A percentile compares a stretch with the other conserved stretches of the same genome.
Evolutionary conservation across 345 rosid genomes (phyloP).

Genomic region (Linum lewisii): DNA sequence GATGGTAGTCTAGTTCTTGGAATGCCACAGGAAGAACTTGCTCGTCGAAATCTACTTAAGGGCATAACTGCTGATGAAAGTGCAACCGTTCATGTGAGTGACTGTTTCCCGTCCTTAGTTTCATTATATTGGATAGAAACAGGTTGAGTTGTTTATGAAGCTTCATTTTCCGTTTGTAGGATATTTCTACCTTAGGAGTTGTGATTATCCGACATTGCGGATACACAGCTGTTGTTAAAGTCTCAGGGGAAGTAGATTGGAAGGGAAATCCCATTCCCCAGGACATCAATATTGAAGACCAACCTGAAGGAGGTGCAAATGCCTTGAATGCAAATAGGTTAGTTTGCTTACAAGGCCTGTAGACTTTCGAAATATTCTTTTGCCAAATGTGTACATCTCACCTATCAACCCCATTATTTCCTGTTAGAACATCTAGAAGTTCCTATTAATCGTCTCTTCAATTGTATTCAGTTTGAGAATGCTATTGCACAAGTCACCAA

Average conservation of each 20-base stretch:
- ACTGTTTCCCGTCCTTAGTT: constrained; percentile 15
- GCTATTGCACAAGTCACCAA: constrained; percentile 21
- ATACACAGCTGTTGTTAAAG: constrained; percentile 25
- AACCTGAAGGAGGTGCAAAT: constrained; percentile 30
- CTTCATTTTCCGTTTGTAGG: constrained; percentile 25
- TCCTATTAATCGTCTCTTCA: constrained; percentile 14
- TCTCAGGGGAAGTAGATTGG: constrained; percentile 21
- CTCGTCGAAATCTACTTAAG: constrained; percentile 24
- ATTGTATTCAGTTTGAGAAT: constrained; percentile 19
- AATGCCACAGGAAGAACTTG: constrained; percentile 24
- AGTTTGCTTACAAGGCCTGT: constrained; percentile 9
- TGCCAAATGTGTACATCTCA: neutral
- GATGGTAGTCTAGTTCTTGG: constrained; percentile 27
- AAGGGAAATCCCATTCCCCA: constrained; percentile 20
- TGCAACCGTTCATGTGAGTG: constrained; percentile 27
- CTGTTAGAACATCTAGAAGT: constrained; percentile 1
- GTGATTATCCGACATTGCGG: constrained; percentile 28
- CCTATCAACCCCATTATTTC: constrained; percentile 2
- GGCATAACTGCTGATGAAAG: constrained; percentile 31
- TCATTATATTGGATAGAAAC: constrained; percentile 13
- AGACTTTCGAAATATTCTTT: constrained; percentile 10
- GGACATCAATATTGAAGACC: constrained; percentile 22
- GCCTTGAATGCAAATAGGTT: constrained; percentile 29
- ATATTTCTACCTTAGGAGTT: constrained; percentile 25
- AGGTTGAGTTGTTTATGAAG: constrained; percentile 24